Conservation (phyloP, 1,139 yeast species). For the Magnusiomyces starmeri region DNA sequence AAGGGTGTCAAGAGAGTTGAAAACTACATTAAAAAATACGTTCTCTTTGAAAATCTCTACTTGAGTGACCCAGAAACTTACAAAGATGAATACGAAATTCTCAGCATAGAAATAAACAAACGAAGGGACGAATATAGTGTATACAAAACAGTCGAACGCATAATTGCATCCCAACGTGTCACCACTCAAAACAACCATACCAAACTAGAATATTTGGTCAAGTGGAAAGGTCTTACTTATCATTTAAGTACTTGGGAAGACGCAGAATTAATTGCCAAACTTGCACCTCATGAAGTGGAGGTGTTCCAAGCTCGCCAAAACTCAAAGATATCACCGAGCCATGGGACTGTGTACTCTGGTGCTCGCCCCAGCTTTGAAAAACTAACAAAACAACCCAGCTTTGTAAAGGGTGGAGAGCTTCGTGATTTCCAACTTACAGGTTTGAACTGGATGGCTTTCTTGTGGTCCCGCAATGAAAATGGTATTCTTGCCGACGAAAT, state of each 20-base stretch:
- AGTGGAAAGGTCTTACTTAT: slow-evolving; percentile 89
- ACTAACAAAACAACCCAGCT: slow-evolving; percentile 76
- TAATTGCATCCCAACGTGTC: slow-evolving; percentile 78
- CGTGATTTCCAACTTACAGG: slow-evolving; percentile 98
- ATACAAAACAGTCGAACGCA: slow-evolving; percentile 79
- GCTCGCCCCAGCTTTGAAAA: slow-evolving; percentile 85
- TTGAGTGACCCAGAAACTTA: slow-evolving; percentile 76
- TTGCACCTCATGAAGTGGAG: slow-evolving; percentile 79
- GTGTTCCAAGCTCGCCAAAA: slow-evolving; percentile 74
- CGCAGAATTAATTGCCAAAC: slow-evolving; percentile 75
- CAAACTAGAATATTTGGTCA: slow-evolving; percentile 73
- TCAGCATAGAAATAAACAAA: slow-evolving; percentile 86
- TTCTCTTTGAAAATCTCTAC: slow-evolving; percentile 65
- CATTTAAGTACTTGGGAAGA: slow-evolving; percentile 98
- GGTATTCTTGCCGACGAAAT: slow-evolving; percentile 98
- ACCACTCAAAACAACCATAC: slow-evolving; percentile 52
- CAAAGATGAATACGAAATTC: slow-evolving; percentile 76
- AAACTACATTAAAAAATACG: slow-evolving; percentile 76
- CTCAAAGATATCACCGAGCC: slow-evolving; percentile 76
- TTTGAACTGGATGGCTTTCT: slow-evolving; percentile 97
- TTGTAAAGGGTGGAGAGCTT: slow-evolving; percentile 83
- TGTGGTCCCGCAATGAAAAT: slow-evolving; percentile 96
- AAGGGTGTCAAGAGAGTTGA: slow-evolving; percentile 84
- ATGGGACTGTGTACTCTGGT: slow-evolving; percentile 66
- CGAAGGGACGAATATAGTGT: slow-evolving; percentile 78